A percentile compares a stretch with the other conserved stretches of the same genome.
Evolutionary conservation across 2,329 filamentous ascomycete species (phyloP).

Genomic region (Neospermospora avenae): DNA sequence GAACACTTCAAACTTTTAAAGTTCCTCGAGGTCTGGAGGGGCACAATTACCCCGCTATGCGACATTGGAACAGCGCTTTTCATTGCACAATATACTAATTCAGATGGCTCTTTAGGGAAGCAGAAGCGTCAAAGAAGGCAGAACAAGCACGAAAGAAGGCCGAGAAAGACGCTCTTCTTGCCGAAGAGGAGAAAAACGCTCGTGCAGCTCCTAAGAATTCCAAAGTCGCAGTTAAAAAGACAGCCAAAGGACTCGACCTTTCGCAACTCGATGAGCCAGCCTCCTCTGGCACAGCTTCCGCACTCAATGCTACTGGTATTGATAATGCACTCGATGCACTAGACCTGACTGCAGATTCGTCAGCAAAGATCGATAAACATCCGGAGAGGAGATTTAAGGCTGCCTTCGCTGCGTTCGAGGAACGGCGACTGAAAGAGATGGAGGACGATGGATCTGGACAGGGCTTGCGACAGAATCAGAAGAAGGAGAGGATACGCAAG

Average conservation of each 20-base stretch:
- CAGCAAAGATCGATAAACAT: slow-evolving; percentile 77
- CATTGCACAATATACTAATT: slow-evolving; percentile 11
- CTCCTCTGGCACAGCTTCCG: slow-evolving; percentile 41
- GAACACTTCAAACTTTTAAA: neutral
- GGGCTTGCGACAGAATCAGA: slow-evolving; percentile 77
- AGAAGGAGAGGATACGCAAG: slow-evolving; percentile 77
- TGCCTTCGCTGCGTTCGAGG: slow-evolving; percentile 79
- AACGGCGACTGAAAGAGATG: slow-evolving; percentile 78
- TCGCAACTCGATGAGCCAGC: slow-evolving; percentile 65
- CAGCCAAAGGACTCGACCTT: slow-evolving; percentile 66
- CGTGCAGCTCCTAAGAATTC: slow-evolving; percentile 66
- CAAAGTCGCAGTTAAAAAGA: slow-evolving; percentile 67
- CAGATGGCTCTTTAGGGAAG: slow-evolving; percentile 56
- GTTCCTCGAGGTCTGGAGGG: neutral
- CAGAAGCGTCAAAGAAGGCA: slow-evolving; percentile 63
- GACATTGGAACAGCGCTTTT: slow-evolving; percentile 11
- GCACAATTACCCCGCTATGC: slow-evolving; percentile 13
- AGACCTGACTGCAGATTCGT: slow-evolving; percentile 55
- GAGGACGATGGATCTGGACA: slow-evolving; percentile 70
- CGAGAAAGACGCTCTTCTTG: slow-evolving; percentile 78
- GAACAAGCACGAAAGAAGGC: slow-evolving; percentile 88
- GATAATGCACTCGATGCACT: slow-evolving; percentile 92
- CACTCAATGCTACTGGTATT: slow-evolving; percentile 82
- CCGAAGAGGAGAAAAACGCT: slow-evolving; percentile 79
- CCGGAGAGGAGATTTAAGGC: slow-evolving; percentile 86